Percentiles rank a stretch among this genome's conserved stretches.
Evolutionary conservation across 2,329 filamentous ascomycete species (phyloP).

Genomic region (Fusarium beomiforme): DNA sequence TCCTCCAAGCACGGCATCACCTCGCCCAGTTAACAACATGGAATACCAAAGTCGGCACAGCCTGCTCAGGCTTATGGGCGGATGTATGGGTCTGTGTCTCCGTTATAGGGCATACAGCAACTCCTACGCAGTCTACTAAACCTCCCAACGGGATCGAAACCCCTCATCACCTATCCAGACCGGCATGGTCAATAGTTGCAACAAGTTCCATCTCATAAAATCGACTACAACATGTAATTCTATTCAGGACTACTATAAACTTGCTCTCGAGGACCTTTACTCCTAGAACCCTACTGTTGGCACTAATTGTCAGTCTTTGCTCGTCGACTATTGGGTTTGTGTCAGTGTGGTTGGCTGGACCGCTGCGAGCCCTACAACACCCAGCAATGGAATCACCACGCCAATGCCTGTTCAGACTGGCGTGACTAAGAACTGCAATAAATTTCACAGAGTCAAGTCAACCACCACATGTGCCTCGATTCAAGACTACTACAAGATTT

Average conservation of each 20-base stretch:
- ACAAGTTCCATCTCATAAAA: background rate
- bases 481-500: constrained; percentile 8
- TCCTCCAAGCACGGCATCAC: constrained; percentile 4
- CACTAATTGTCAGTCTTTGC: background rate
- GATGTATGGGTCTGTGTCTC: background rate
- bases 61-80: background rate
- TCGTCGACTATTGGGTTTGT: background rate
- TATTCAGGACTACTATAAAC: background rate
- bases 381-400: background rate
- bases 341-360: background rate
- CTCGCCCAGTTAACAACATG: background rate
- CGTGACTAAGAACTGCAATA: background rate
- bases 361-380: background rate
- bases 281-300: background rate
- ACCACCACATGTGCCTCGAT: background rate
- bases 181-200: background rate
- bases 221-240: background rate
- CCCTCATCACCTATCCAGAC: background rate
- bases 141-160: background rate
- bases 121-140: background rate
- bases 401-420: background rate
- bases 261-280: background rate
- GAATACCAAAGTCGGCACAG: background rate
- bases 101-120: background rate
- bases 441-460: background rate